Conservation (phyloP, 345 rosid species). For the Rhizophora mangle region DNA sequence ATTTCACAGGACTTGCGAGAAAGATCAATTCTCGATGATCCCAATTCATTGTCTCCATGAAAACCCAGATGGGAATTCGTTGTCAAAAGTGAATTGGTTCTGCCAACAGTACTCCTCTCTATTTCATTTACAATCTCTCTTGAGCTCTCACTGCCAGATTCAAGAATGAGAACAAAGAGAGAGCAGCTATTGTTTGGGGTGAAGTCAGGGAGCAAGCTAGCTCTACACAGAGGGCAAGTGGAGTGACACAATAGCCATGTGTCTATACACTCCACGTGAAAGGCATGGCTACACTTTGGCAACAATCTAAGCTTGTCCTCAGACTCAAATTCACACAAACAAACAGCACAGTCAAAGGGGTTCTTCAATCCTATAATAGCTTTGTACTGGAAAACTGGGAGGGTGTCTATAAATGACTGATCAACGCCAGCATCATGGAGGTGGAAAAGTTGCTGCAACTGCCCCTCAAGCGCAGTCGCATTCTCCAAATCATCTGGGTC, state of each 20-base stretch:
- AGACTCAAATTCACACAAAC: constrained; percentile 85
- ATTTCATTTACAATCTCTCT: constrained; percentile 57
- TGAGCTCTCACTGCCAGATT: constrained; percentile 85
- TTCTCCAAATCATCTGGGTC: constrained; percentile 60
- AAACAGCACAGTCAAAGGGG: constrained; percentile 97
- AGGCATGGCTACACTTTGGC: constrained; percentile 98
- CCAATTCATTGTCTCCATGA: constrained; percentile 36
- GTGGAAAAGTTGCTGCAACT: constrained; percentile 89
- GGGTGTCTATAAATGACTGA: constrained; percentile 91
- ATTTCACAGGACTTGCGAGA: constrained; percentile 38
- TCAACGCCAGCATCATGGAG: constrained; percentile 96
- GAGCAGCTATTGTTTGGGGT: constrained; percentile 43
- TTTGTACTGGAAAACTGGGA: constrained; percentile 83
- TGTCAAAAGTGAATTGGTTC: constrained; percentile 36
- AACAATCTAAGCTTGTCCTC: constrained; percentile 91
- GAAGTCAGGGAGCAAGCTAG: constrained; percentile 65
- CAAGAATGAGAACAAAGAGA: constrained; percentile 75
- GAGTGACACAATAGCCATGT: constrained; percentile 99
- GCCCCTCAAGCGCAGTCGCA: constrained; percentile 92
- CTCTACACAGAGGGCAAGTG: constrained; percentile 96
- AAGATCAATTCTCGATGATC: constrained; percentile 40
- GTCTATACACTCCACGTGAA: constrained; percentile 96
- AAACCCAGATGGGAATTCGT: constrained; percentile 44
- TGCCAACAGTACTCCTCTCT: constrained; percentile 33
- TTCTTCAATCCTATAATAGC: constrained; percentile 71